Base-by-base conservation (phyloP, 176 grass and related monocot genomes). In the Bromus sterilis region DNA sequence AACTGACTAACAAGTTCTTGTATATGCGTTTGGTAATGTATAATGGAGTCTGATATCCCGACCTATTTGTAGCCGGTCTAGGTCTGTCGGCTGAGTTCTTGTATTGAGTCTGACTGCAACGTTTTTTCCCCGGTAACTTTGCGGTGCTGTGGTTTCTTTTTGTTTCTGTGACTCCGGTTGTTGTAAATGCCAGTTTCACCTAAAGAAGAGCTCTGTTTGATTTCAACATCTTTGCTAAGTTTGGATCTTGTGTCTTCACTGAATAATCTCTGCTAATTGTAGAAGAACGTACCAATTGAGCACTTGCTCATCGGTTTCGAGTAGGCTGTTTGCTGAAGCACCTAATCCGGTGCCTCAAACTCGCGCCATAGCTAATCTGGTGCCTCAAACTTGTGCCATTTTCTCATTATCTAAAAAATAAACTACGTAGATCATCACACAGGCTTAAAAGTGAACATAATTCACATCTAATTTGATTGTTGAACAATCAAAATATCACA, bases 1-100 rank as follows among this genome's bases (percentile, higher is more conserved):
- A 56, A 41, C 26, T 40, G 46, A 82, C 83, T 74, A n/a, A 80
- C 60, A 65, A 42, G 33, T 23, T 74, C 75, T 78, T 78, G 83
- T 86, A 79, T 90, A 86, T 90, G n/a, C 51, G 24, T 75, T 25
- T 25, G 29, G 78, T 90, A 88, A 9, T 83, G 65, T 89, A 74
- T 86, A 74, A 86, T 65, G 79, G 39, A 74, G 75, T 74, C 56
- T 20, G 88, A 49, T 56, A 31, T 63, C 82, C 82, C 14, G 28
- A 31, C 41, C 43, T 85, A 71, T 80, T 35, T 35, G 51, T 71
- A 31, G 74, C 78, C 7, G 63, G 53, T 42, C 41, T 35, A 80
- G 41, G 43, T 46, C 32, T 6, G 58, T 63, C 13, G 10, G 14
- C 36, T 56, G 56, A 72, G 64, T 86, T 83, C 24, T 24, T 82